phyloP scores from a whole-genome alignment of 2,329 filamentous ascomycete species.

The Calonectria pseudoturangicola region DNA sequence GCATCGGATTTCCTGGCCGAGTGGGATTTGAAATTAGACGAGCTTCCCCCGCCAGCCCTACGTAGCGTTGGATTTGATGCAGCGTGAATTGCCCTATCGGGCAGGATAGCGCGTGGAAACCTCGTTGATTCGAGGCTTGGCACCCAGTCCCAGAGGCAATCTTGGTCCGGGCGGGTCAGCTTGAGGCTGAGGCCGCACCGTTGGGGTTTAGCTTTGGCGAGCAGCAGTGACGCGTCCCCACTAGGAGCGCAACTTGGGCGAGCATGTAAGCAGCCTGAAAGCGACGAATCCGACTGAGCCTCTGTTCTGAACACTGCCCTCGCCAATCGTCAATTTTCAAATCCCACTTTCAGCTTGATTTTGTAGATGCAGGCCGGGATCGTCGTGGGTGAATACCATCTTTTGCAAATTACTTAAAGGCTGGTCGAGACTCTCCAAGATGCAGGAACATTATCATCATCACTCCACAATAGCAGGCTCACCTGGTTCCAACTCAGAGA shows the following conservation, averaged over 20 bases:
- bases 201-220: constrained; percentile 44
- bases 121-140: constrained; percentile 25
- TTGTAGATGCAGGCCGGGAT: constrained; percentile 8
- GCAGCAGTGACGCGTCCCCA: constrained; percentile 25
- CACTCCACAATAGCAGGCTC: constrained; percentile 10
- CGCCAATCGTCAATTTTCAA: constrained; percentile 33
- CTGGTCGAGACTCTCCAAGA: neutral
- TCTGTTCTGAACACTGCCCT: constrained; percentile 28
- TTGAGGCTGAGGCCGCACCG: constrained; percentile 28
- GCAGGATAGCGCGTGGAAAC: constrained; percentile 20
- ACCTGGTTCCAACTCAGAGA: neutral
- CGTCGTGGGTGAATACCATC: neutral
- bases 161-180: constrained; percentile 15
- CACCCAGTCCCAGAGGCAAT: neutral
- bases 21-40: constrained; percentile 24
- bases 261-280: constrained; percentile 25
- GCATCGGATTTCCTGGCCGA: neutral
- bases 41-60: constrained; percentile 20
- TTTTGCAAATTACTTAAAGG: constrained; percentile 44
- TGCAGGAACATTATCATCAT: constrained; percentile 20
- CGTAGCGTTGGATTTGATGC: neutral
- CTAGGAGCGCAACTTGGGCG: neutral
- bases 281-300: constrained; percentile 22
- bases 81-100: constrained; percentile 8
- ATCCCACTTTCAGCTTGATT: constrained; percentile 28